Conservation (phyloP, 371 early-diverging fungal species). For the Gilbertella persicaria region DNA sequence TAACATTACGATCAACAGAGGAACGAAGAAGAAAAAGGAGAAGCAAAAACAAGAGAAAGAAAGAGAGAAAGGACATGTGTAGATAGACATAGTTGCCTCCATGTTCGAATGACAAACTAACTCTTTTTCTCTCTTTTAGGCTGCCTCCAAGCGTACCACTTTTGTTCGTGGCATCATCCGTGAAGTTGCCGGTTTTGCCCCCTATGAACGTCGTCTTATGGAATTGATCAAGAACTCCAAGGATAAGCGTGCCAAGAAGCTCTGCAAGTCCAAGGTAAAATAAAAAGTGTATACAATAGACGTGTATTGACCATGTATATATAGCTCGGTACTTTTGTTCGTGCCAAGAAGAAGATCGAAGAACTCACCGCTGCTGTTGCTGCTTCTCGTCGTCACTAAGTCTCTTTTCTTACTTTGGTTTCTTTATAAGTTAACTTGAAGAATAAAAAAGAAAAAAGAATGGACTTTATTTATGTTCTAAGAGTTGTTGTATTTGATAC, state of each 20-base stretch:
- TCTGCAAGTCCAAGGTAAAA: conserved; percentile 95
- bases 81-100: background rate
- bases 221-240: conserved; percentile 99
- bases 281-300: conserved; percentile 85
- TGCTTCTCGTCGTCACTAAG: conserved; percentile 85
- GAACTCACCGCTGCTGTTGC: conserved; percentile 94
- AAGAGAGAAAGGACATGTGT: too few relatives aligned
- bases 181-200: conserved; percentile 98
- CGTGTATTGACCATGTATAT: too few relatives aligned
- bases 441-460: background rate
- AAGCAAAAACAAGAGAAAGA: too few relatives aligned
- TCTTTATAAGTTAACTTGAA: background rate
- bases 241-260: conserved; percentile 99
- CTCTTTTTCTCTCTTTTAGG: conserved; percentile 35
- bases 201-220: conserved; percentile 99
- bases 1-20: too few relatives aligned
- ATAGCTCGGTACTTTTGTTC: conserved; percentile 93
- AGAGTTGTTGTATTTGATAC: conserved; percentile 15
- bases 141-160: conserved; percentile 80
- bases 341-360: conserved; percentile 99
- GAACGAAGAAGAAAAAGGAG: too few relatives aligned
- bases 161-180: conserved; percentile 95
- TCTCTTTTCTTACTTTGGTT: background rate
- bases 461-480: background rate
- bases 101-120: background rate